Evolutionary conservation across 768 basidiomycete species (phyloP), one percentile per base, ranked within the genome.

Genomic region (Mycena maculata): DNA sequence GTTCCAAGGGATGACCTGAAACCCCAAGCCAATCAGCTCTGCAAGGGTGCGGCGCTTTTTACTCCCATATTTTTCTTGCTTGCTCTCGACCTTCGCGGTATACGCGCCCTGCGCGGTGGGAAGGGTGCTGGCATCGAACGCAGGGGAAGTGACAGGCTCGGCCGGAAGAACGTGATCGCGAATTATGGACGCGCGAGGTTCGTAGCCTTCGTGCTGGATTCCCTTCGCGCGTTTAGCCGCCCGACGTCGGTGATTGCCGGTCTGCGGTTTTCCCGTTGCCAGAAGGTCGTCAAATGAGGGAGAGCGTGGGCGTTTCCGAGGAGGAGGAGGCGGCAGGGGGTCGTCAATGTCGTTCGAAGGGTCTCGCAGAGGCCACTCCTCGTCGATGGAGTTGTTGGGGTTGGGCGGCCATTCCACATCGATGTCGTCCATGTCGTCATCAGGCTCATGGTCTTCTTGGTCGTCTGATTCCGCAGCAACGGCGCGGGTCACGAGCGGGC

Each of bases 391-490:
- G 20, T 52, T 22, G 11, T 5, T 4, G n/a, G n/a, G n/a, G n/a
- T n/a, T n/a, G n/a, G n/a, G n/a, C n/a, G n/a, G n/a, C n/a, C n/a
- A n/a, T n/a, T n/a, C n/a, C n/a, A n/a, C n/a, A n/a, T n/a, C n/a
- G n/a, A n/a, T n/a, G n/a, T n/a, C n/a, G n/a, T n/a, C n/a, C n/a
- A n/a, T n/a, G n/a, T n/a, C n/a, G n/a, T n/a, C n/a, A n/a, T n/a
- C n/a, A n/a, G n/a, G n/a, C 47, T 48, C 47, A 10, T 23, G 23
- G 47, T 55, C 54, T 15, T 55, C 36, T n/a, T 55, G 54, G 11
- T 55, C 54, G 15, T 39, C 38, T 22, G 38, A 9, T 30, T 52
- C 50, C 28, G 12, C 28, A 6, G 33, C 28, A 4, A 52, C 50
- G 11, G 50, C 50, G 12, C 22, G 6, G 3, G 20, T 4, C 11